phyloP scores from a whole-genome alignment of 2,329 filamentous ascomycete species.

The Clonostachys rosea region DNA sequence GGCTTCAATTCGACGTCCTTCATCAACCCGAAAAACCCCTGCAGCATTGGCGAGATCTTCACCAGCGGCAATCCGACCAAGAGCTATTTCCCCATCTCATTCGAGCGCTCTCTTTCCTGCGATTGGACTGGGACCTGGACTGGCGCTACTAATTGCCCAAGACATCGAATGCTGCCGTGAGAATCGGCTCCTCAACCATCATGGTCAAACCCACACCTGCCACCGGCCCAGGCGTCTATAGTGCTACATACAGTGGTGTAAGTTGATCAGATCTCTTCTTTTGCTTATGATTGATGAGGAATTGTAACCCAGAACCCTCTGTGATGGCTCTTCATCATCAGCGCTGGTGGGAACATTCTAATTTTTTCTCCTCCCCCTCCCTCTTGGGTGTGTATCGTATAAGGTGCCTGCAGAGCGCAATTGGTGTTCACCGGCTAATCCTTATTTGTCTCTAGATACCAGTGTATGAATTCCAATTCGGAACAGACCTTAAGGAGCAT shows the following conservation, averaged over 20 bases:
- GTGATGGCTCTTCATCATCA: background rate
- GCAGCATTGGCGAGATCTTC: no score
- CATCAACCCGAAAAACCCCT: no score
- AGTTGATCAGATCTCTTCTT: constrained; percentile 20
- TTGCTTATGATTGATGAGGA: background rate
- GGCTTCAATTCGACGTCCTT: no score
- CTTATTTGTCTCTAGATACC: constrained; percentile 60
- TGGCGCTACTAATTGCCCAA: no score
- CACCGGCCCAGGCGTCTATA: constrained; percentile 50
- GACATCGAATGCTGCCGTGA: no score
- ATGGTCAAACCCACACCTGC: no score
- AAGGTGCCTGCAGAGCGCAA: background rate
- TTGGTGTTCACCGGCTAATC: background rate
- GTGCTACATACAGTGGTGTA: constrained; percentile 66
- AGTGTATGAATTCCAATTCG: constrained; percentile 90
- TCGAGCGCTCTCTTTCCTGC: no score
- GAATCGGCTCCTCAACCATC: no score
- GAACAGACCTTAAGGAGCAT: constrained; percentile 73
- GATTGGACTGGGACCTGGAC: no score
- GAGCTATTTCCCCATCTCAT: no score
- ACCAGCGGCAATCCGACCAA: no score
- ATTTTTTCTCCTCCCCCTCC: background rate
- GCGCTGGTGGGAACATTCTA: background rate
- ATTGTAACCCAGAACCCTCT: background rate
- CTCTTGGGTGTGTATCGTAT: background rate